A percentile compares a stretch with the other conserved stretches of the same genome.
These are phyloP conservation scores for Acer yangbiense DNA, from an alignment of 345 rosid genomes.

Conservation along the genomic window DNA sequence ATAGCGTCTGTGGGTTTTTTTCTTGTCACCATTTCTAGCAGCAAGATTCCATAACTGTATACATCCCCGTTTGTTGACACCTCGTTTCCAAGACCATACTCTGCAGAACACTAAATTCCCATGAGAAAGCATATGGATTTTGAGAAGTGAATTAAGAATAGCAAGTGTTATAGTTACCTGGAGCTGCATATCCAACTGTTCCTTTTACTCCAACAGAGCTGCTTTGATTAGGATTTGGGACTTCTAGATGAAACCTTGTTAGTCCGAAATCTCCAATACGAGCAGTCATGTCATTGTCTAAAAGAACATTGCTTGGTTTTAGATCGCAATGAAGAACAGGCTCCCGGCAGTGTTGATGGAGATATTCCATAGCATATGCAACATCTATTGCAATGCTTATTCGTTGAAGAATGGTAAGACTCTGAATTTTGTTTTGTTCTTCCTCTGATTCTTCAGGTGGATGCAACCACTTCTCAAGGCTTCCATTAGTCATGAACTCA, in stretches of 20 bases:
- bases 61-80: no score
- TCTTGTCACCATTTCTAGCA: no score
- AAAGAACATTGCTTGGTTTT: constrained; percentile 23
- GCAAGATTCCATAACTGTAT: no score
- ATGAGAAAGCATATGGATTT: neutral
- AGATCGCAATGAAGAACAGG: constrained; percentile 7
- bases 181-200: constrained; percentile 20
- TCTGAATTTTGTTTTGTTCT: neutral
- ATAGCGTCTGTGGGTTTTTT: no score
- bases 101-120: neutral
- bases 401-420: neutral
- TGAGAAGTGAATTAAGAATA: neutral
- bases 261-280: constrained; percentile 24
- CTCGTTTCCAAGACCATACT: no score
- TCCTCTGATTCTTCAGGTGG: neutral
- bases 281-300: constrained; percentile 16
- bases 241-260: constrained; percentile 5
- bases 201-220: constrained; percentile 13
- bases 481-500: constrained; percentile 27
- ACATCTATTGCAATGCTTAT: constrained; percentile 11
- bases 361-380: constrained; percentile 5
- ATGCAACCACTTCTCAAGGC: constrained; percentile 28
- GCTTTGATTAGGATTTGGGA: neutral
- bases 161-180: neutral
- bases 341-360: neutral